Evolutionary conservation across 306 rosid species (phyloP).

Genomic region (Gynostemma pentaphyllum): DNA sequence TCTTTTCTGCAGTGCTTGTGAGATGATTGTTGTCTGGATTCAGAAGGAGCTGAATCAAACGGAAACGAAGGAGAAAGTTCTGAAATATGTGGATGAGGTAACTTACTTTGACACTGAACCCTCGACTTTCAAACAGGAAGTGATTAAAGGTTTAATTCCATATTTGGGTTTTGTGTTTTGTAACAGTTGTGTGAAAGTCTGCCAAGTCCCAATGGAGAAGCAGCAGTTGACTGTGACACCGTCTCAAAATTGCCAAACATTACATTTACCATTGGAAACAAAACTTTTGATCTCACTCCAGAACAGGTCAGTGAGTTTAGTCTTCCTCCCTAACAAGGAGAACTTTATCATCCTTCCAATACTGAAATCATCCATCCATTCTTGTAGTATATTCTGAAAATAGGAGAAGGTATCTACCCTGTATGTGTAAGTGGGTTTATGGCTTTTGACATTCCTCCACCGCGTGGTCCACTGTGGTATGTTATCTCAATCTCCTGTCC

Average conservation of each 20-base stretch:
- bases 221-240: slow-evolving; percentile 59
- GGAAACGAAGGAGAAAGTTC: slow-evolving; percentile 39
- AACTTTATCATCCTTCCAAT: no score
- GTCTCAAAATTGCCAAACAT: slow-evolving; percentile 75
- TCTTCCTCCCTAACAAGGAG: no score
- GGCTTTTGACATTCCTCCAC: slow-evolving; percentile 74
- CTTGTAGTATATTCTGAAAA: slow-evolving; percentile 50
- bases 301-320: slow-evolving; percentile 55
- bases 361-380: no score
- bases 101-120: background rate
- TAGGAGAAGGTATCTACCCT: slow-evolving; percentile 63
- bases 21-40: slow-evolving; percentile 94
- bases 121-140: no score
- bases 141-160: no score
- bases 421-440: slow-evolving; percentile 76
- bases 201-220: slow-evolving; percentile 68
- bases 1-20: slow-evolving; percentile 68
- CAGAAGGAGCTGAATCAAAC: slow-evolving; percentile 69
- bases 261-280: slow-evolving; percentile 76
- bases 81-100: background rate
- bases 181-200: slow-evolving; percentile 84
- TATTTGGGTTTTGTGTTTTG: no score
- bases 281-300: slow-evolving; percentile 44
- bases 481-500: background rate
- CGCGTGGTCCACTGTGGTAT: slow-evolving; percentile 93